phyloP scores from a whole-genome alignment of 352 stramenopile species.

The Pythium insidiosum region DNA sequence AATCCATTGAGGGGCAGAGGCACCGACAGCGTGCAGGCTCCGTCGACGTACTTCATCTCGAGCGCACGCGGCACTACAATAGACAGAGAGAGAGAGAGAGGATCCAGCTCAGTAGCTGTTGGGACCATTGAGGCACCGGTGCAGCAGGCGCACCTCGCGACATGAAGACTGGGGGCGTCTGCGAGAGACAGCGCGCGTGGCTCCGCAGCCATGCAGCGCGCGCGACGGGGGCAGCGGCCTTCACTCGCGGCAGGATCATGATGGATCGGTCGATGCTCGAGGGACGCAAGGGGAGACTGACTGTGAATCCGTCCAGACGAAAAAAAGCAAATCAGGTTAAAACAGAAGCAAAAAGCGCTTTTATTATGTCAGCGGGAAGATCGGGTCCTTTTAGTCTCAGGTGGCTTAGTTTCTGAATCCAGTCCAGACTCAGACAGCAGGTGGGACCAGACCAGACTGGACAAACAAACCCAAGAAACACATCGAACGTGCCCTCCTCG shows the following conservation, averaged over 20 bases:
- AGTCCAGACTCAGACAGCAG: too few relatives aligned
- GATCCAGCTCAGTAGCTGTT: not conserved
- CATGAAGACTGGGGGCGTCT: slow-evolving; percentile 9
- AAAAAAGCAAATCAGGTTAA: not conserved
- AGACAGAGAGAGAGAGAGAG: too few relatives aligned
- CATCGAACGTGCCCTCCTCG: too few relatives aligned
- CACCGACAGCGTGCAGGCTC: slow-evolving; percentile 62
- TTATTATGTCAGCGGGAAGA: too few relatives aligned
- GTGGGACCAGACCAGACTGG: not conserved
- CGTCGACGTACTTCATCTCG: slow-evolving; percentile 78
- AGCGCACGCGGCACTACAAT: slow-evolving; percentile 28
- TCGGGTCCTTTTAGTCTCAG: too few relatives aligned
- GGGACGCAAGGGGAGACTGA: not conserved
- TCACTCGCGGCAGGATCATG: slow-evolving; percentile 14
- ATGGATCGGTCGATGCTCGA: slow-evolving; percentile 3
- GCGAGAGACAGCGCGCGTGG: slow-evolving; percentile 8
- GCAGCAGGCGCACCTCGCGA: slow-evolving; percentile 10
- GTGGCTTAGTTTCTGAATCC: too few relatives aligned
- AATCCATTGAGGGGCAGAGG: slow-evolving; percentile 71
- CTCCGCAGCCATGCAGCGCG: too few relatives aligned
- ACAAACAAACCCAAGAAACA: too few relatives aligned
- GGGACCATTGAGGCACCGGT: not conserved
- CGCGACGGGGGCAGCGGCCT: too few relatives aligned
- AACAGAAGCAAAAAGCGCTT: too few relatives aligned
- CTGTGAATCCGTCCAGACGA: not conserved